Conservation (phyloP, 805 yeast species). For the Candida hungchunana region DNA sequence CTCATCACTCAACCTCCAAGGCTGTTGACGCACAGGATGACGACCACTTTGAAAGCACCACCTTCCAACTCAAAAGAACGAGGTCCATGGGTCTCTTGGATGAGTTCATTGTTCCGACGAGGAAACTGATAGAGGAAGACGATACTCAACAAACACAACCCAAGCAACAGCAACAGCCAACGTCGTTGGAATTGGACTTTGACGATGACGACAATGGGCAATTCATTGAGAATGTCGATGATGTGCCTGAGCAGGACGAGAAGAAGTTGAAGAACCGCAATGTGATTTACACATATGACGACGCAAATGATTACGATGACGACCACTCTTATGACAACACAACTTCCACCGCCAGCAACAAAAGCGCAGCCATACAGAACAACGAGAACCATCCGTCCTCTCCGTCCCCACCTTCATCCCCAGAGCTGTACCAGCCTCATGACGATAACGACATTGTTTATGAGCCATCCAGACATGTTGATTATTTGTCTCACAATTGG, state of each 20-base stretch:
- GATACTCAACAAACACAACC: no score
- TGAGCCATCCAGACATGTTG: slow-evolving; percentile 89
- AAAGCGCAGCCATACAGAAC: slow-evolving; percentile 11
- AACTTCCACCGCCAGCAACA: slow-evolving; percentile 13
- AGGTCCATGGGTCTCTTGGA: slow-evolving; percentile 79
- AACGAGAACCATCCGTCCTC: slow-evolving; percentile 42
- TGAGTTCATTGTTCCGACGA: slow-evolving; percentile 53
- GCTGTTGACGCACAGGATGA: slow-evolving; percentile 69
- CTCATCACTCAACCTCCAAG: slow-evolving; percentile 21
- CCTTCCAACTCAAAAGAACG: slow-evolving; percentile 76
- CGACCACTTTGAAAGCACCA: slow-evolving; percentile 61
- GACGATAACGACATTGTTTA: slow-evolving; percentile 79
- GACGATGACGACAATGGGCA: slow-evolving; percentile 18
- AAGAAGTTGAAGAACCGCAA: slow-evolving; percentile 11
- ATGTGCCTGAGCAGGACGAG: slow-evolving; percentile 5
- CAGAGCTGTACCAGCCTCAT: slow-evolving; percentile 36
- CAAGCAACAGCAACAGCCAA: slow-evolving; percentile 1
- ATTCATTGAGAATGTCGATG: slow-evolving; percentile 24
- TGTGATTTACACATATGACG: slow-evolving; percentile 19
- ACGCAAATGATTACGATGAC: slow-evolving; percentile 18
- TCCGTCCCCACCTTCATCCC: slow-evolving; percentile 32
- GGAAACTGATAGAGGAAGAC: slow-evolving; percentile 33
- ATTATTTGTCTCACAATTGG: slow-evolving; percentile 94
- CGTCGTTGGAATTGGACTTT: slow-evolving; percentile 4
- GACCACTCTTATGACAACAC: slow-evolving; percentile 14